Evolutionary conservation across 192 early-diverging fungal genomes (phyloP), one percentile per base, ranked within the genome.

Genomic region (Phlyctochytrium planicorne): DNA sequence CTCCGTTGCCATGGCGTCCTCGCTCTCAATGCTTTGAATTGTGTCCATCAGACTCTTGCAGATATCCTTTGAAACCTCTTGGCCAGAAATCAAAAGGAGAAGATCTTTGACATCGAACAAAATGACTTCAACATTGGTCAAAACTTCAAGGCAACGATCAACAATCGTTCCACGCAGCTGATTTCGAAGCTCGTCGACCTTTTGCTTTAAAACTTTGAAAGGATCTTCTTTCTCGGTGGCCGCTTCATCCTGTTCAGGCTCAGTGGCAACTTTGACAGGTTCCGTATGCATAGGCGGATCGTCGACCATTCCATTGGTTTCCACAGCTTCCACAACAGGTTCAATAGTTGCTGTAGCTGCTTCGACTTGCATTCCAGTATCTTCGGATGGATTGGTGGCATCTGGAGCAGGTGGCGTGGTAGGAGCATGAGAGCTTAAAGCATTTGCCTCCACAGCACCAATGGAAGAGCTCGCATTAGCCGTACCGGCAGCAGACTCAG

Each of bases 51-150:
- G n/a, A n/a, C n/a, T n/a, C n/a, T n/a, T n/a, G n/a, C n/a, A n/a
- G n/a, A n/a, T n/a, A n/a, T n/a, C n/a, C n/a, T n/a, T n/a, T n/a
- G n/a, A n/a, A n/a, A n/a, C n/a, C n/a, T n/a, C n/a, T n/a, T n/a
- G n/a, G n/a, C n/a, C n/a, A n/a, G n/a, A n/a, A n/a, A n/a, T n/a
- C n/a, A n/a, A n/a, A n/a, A n/a, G n/a, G n/a, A n/a, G n/a, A n/a
- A 47, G 20, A 20, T 47, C 40, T 53, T 87, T 86, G 1, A 91
- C 70, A 30, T 81, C 73, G 69, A 91, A 93, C 14, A 88, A 81
- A 32, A 88, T 74, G 27, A 81, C 85, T 3, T 90, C 88, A 62
- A 78, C 65, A 30, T 72, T 60, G 64, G 84, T 85, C 4, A 87
- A 69, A 30, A 88, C 30, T 52, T 65, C 76, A 57, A 88, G 29